Conservation (phyloP, 495 filamentous ascomycete genomes). For the Penicillium turbatum region DNA sequence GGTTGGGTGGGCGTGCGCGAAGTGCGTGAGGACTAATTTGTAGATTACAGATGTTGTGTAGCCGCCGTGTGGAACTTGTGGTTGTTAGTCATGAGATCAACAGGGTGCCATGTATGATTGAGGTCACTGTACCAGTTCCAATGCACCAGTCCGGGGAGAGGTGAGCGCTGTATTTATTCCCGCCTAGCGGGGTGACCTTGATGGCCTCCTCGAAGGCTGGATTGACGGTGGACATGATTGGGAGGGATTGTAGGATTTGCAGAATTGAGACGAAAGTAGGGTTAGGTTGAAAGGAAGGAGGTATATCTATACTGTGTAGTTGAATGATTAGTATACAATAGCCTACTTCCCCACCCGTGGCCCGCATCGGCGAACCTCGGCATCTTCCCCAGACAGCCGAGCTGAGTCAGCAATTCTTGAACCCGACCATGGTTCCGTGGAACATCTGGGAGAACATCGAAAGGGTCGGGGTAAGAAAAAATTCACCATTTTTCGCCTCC, state of each 20-base stretch:
- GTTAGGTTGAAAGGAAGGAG: not conserved
- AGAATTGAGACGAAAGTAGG: not conserved
- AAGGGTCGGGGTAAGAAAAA: too few relatives aligned
- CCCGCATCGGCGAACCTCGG: slow-evolving; percentile 5
- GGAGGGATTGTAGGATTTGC: not conserved
- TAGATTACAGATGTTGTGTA: slow-evolving; percentile 66
- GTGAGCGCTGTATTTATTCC: slow-evolving; percentile 57
- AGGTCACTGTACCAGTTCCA: slow-evolving; percentile 51
- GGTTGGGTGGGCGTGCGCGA: slow-evolving; percentile 55
- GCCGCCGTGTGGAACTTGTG: slow-evolving; percentile 75
- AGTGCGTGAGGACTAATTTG: slow-evolving; percentile 57
- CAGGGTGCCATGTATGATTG: not conserved
- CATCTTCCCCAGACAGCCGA: not conserved
- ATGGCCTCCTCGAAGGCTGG: slow-evolving; percentile 56
- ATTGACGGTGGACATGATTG: slow-evolving; percentile 21
- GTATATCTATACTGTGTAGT: too few relatives aligned
- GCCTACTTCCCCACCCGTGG: not conserved
- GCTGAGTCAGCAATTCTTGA: not conserved
- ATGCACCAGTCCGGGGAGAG: slow-evolving; percentile 66
- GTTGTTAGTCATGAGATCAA: not conserved
- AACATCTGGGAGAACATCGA: too few relatives aligned
- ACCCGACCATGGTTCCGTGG: too few relatives aligned
- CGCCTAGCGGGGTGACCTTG: slow-evolving; percentile 48
- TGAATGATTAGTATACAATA: not conserved
- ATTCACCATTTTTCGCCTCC: too few relatives aligned